These are phyloP conservation scores for Aspergillus spinulosporus DNA, from an alignment of 2,329 filamentous ascomycete species.

Conservation along the genomic window DNA sequence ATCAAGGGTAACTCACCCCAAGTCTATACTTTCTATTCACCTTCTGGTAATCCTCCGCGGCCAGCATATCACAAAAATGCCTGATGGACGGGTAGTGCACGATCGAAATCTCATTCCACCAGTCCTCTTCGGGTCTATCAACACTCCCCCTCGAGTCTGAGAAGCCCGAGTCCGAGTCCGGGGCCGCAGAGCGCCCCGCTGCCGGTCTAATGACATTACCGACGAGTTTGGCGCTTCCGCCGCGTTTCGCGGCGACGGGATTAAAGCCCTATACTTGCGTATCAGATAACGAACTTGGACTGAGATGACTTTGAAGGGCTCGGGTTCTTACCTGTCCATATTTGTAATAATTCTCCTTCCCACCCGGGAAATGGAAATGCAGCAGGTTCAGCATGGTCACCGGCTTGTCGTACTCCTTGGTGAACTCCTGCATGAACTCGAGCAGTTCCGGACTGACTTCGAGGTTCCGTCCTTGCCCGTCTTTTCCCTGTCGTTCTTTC, in stretches of 20 bases:
- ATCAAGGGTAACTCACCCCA: slow-evolving; percentile 31
- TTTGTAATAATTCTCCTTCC: slow-evolving; percentile 55
- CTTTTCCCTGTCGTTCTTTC: slow-evolving; percentile 20
- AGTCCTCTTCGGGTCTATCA: slow-evolving; percentile 29
- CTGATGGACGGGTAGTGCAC: slow-evolving; percentile 64
- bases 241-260: slow-evolving; percentile 53
- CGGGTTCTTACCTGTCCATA: slow-evolving; percentile 50
- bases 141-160: slow-evolving; percentile 26
- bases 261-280: slow-evolving; percentile 23
- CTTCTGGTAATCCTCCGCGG: slow-evolving; percentile 58
- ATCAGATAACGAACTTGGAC: neutral
- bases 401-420: slow-evolving; percentile 39
- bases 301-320: neutral
- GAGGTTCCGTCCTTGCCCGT: slow-evolving; percentile 48
- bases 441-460: slow-evolving; percentile 56
- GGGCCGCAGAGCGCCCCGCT: neutral
- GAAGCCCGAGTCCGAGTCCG: slow-evolving; percentile 7
- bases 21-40: slow-evolving; percentile 57
- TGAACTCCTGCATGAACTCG: slow-evolving; percentile 49
- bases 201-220: slow-evolving; percentile 53
- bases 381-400: slow-evolving; percentile 66
- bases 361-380: slow-evolving; percentile 53
- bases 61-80: slow-evolving; percentile 64
- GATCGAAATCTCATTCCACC: slow-evolving; percentile 65
- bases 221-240: slow-evolving; percentile 62